Evolutionary conservation across 2,329 filamentous ascomycete species (phyloP), one percentile per base, ranked within the genome.

Genomic region (Ophiostoma angusticollis): DNA sequence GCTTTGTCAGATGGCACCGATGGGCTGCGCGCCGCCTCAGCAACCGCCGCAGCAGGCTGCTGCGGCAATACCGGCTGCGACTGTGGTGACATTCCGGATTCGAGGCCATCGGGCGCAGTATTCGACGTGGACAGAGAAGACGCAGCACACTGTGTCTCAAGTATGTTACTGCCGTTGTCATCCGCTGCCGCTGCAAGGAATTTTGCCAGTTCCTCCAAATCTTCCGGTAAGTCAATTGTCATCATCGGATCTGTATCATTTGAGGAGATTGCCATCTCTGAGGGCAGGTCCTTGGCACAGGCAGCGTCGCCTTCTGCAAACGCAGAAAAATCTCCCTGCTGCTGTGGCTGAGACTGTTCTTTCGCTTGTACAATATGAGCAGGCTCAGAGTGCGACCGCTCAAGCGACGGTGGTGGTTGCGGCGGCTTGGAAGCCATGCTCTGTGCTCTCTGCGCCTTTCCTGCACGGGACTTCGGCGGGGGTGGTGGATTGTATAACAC

Each of bases 401-500:
- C 44, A 3, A 43, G 29, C 11, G 44, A 16, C 6, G 43, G 35
- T 1, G 45, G 30, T 11, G 16, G 35, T 1, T 43, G 30, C 9
- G 16, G 3, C 5, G 40, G 8, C n/a, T 30, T 41, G 9, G 22
- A 32, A n/a, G 13, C 31, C 24, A 29, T 34, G 21, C 29, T 43
- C 13, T 23, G 30, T 4, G 40, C 14, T 29, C 35, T 34, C 9
- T 42, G 42, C 6, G 9, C 25, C 30, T 44, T 46, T 13, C 21
- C 13, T 3, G 42, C 18, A 4, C 40, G 37, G 4, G 36, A 16
- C 24, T 45, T 48, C 9, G 35, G 39, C 21, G 29, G 43, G 1
- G 35, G 39, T 4, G 54, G 54, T 3, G 61, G 59, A 33, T 61
- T 63, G 46, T 64, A 66, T 7, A 65, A 52, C 30, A 60, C 63